Conservation (phyloP, 2,329 filamentous ascomycete genomes). For the Sclerotinia spermophila region DNA sequence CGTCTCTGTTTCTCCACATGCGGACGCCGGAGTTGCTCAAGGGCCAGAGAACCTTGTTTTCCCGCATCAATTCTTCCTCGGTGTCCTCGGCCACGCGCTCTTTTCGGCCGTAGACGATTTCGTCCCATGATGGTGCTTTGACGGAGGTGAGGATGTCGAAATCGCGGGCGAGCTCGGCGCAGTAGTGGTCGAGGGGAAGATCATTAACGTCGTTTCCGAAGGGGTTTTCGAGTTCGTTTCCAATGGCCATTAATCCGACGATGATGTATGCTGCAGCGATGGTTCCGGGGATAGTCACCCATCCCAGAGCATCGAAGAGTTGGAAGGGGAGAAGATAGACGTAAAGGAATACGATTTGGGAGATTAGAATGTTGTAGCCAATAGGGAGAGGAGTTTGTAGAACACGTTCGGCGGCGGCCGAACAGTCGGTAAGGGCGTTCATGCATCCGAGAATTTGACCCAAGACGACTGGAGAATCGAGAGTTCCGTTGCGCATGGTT, state of each 20-base stretch:
- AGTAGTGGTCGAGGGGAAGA: slow-evolving; percentile 71
- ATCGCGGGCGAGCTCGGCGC: slow-evolving; percentile 68
- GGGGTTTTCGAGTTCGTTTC: slow-evolving; percentile 79
- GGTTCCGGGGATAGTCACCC: slow-evolving; percentile 75
- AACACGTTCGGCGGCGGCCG: slow-evolving; percentile 71
- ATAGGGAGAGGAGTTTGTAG: slow-evolving; percentile 78
- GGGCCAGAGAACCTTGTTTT: slow-evolving; percentile 39
- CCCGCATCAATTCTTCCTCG: neutral
- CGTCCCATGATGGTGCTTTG: slow-evolving; percentile 25
- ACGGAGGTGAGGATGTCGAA: slow-evolving; percentile 60
- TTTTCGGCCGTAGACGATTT: slow-evolving; percentile 23
- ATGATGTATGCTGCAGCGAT: slow-evolving; percentile 76
- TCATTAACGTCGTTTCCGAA: slow-evolving; percentile 84
- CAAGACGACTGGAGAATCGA: slow-evolving; percentile 34
- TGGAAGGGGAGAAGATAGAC: slow-evolving; percentile 80
- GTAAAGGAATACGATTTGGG: slow-evolving; percentile 84
- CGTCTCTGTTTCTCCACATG: slow-evolving; percentile 44
- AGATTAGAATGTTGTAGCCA: slow-evolving; percentile 79
- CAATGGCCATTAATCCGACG: slow-evolving; percentile 71
- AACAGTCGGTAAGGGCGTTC: slow-evolving; percentile 64
- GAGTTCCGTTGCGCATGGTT: slow-evolving; percentile 36
- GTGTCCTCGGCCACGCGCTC: slow-evolving; percentile 8
- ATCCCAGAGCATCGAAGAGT: slow-evolving; percentile 59
- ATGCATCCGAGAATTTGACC: slow-evolving; percentile 40
- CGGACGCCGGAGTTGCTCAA: slow-evolving; percentile 42